Evolutionary conservation across 495 filamentous ascomycete genomes (phyloP), one percentile per base, ranked within the genome.

Genomic region (Evernia prunastri): DNA sequence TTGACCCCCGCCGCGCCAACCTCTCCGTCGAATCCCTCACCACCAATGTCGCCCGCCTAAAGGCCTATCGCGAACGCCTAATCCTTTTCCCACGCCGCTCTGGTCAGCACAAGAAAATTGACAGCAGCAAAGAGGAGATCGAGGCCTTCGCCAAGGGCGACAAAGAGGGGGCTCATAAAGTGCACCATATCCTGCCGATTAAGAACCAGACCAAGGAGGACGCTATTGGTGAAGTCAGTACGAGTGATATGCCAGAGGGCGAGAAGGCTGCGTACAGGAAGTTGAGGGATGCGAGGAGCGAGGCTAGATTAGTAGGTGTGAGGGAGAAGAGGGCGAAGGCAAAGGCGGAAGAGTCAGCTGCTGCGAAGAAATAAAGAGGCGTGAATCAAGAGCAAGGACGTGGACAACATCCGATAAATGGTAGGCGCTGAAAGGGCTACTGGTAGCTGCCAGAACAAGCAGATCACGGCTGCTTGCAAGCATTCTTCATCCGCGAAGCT

Each of bases 61-160:
- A 95, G 83, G 90, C 87, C 75, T 98, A 96, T 91, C 89, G 87
- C 81, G 85, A 84, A 69, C 90, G 92, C 73, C 79, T 98, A 74
- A 96, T 98, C 80, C 82, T 98, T 77, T 97, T 97, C 87, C 94
- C 94, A 73, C 91, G 91, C 84, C 93, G 91, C 80, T 82, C 84
- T 74, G 91, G 91, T 80, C 88, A 94, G 81, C 82, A 86, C 80
- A 96, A 93, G 88, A 87, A 86, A 72, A 85, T 86, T 76, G 94
- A 97, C 79, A 87, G 89, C 73, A 86, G 89, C 75, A 86, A 84
- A 68, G 91, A 94, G 77, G 92, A 96, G 68, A 84, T 94, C 79
- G 51, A 54, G 15, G 51, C 51, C 29, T 54, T 33, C 29, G 86
- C 86, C 74, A 83, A 81, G 66, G 86, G 81, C 78, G 86, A 91